Base-by-base conservation (phyloP, 2,329 filamentous ascomycete species). In the Arthrobotrys musiformis region DNA sequence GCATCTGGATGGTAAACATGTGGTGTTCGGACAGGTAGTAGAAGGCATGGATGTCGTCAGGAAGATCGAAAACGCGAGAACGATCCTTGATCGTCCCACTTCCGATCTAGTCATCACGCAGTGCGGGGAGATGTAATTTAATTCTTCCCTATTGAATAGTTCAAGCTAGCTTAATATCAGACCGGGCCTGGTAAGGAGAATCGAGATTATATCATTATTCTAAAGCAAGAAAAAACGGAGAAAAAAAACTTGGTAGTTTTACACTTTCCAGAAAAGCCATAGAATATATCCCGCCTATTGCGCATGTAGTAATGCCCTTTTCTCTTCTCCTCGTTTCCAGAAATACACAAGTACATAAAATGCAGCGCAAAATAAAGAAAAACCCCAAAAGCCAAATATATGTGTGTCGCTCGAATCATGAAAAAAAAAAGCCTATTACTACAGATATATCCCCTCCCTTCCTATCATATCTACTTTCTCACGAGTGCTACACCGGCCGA, bases 21-120 rank as follows among this genome's bases (percentile, higher is more conserved):
- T 97, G 70, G 94, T 98, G 17, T 98, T 98, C 81, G 95, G 95
- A 61, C 91, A 92, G 83, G 94, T 98, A 1, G 86, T 93, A 50
- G 92, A 94, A 44, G 94, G 94, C 40, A 91, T 97, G 88, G 93
- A 97, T 75, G 90, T 97, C 4, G 92, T 98, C 48, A 88, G 87
- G 80, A 98, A 97, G 89, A 91, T 99, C 84, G 94, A 98, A 86
- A 91, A 92, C 78, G 95, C 93, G 33, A 91, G 94, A 84, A 95
- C 92, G 8, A 92, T 90, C 2, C 88, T 92, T 82, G 94, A 97
- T 82, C 89, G 92, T 82, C 95, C 94, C 2, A 92, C 92, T 80
- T 86, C 94, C 82, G 94, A 97, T 82, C 91, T 98, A 1, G 88
- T 90, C 13, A 90, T 99, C 81, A 86, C 90, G 8, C 90, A 96